Conservation (phyloP, 2,329 filamentous ascomycete genomes). For the Xylaria multiplex region DNA sequence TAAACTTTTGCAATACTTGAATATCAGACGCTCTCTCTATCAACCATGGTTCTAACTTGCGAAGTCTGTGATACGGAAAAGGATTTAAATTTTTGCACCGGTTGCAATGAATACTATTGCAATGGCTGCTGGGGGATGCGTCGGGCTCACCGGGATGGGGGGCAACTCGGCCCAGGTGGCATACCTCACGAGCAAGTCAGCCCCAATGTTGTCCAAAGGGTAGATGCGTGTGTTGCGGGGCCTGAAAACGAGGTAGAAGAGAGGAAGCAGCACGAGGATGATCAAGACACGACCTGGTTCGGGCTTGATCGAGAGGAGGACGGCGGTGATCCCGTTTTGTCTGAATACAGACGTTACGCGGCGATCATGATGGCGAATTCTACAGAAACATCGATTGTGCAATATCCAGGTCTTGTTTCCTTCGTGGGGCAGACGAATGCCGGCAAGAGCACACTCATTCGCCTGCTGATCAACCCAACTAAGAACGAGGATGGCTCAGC, state of each 20-base stretch:
- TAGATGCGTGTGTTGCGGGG: constrained; percentile 5
- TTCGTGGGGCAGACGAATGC: constrained; percentile 14
- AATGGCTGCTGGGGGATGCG: neutral
- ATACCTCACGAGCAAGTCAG: constrained; percentile 11
- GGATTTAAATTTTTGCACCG: constrained; percentile 8
- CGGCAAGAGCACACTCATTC: constrained; percentile 9
- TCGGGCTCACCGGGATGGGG: constrained; percentile 4
- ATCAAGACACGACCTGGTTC: constrained; percentile 13
- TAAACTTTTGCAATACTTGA: too few relatives aligned
- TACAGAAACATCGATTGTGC: neutral
- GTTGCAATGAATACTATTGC: constrained; percentile 16
- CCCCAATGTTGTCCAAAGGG: neutral
- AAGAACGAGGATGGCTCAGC: too few relatives aligned
- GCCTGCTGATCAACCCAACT: neutral
- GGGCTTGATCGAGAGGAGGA: constrained; percentile 4
- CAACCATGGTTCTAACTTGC: neutral
- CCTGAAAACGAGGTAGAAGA: constrained; percentile 11
- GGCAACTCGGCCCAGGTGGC: neutral
- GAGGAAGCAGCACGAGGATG: neutral
- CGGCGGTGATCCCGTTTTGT: constrained; percentile 10
- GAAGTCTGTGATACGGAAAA: neutral
- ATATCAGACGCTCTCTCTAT: too few relatives aligned
- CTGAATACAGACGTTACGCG: constrained; percentile 7
- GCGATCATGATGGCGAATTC: constrained; percentile 11
- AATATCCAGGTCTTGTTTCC: constrained; percentile 4